Evolutionary conservation across 2,329 filamentous ascomycete genomes (phyloP).

Genomic region (Grosmannia huntii): DNA sequence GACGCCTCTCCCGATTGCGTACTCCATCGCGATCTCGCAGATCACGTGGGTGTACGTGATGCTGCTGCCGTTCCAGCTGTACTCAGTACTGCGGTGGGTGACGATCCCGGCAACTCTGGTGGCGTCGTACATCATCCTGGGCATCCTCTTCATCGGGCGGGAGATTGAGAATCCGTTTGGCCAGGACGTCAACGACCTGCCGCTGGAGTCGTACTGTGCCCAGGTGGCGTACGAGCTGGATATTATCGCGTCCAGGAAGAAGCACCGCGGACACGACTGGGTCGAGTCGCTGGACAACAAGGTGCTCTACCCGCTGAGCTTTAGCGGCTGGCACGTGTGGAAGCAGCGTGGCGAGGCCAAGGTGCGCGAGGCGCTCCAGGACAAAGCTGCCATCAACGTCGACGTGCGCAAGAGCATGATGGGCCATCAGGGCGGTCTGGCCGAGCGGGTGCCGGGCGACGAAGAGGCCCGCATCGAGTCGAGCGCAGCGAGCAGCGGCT

Average conservation of each 20-base stretch:
- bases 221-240: conserved; percentile 53
- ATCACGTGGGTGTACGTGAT: conserved; percentile 68
- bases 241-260: conserved; percentile 42
- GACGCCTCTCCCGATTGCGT: conserved; percentile 57
- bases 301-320: conserved; percentile 28
- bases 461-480: background rate
- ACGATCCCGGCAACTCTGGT: conserved; percentile 55
- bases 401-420: conserved; percentile 17
- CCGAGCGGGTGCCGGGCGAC: background rate
- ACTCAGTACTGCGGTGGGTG: conserved; percentile 46
- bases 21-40: conserved; percentile 63
- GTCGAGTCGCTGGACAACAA: conserved; percentile 24
- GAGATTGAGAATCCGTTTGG: conserved; percentile 63
- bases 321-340: conserved; percentile 34
- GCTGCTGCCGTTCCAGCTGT: conserved; percentile 61
- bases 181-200: conserved; percentile 54
- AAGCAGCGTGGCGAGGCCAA: conserved; percentile 31
- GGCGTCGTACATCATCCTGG: conserved; percentile 61
- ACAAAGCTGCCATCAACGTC: conserved; percentile 20
- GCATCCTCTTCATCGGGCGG: conserved; percentile 50
- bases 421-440: conserved; percentile 5
- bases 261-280: conserved; percentile 39
- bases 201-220: conserved; percentile 51
- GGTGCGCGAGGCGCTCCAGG: conserved; percentile 30
- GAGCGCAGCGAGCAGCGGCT: background rate